A percentile compares a stretch with the other conserved stretches of the same genome.
phyloP scores from a whole-genome alignment of 495 filamentous ascomycete genomes.

The Trichodelitschia bisporula region DNA sequence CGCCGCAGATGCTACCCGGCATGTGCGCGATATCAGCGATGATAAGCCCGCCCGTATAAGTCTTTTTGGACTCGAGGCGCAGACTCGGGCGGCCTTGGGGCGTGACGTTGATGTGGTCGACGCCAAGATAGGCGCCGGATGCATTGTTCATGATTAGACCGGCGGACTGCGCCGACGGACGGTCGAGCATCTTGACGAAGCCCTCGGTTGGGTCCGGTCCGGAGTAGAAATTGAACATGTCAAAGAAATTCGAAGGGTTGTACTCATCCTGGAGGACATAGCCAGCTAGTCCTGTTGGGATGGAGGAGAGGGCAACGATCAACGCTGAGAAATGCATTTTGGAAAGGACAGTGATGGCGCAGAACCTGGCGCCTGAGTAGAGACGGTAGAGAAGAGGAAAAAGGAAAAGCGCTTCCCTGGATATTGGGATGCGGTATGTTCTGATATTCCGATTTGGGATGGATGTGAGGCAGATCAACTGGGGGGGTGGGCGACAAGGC shows the following conservation, averaged over 20 bases:
- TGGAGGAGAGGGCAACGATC: too few species aligned
- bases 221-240: slow-evolving; percentile 25
- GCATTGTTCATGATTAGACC: slow-evolving; percentile 10
- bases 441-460: too few species aligned
- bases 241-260: slow-evolving; percentile 24
- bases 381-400: too few species aligned
- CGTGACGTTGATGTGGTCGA: slow-evolving; percentile 12
- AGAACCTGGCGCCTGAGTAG: too few species aligned
- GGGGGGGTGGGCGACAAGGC: too few species aligned
- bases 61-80: slow-evolving; percentile 16
- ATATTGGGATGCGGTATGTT: too few species aligned
- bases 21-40: slow-evolving; percentile 18
- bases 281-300: too few species aligned
- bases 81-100: slow-evolving; percentile 14
- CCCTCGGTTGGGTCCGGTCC: slow-evolving; percentile 15
- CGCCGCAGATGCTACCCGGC: slow-evolving; percentile 16
- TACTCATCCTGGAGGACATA: slow-evolving; percentile 25
- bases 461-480: too few species aligned
- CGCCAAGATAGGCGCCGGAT: slow-evolving; percentile 10
- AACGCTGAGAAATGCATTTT: too few species aligned
- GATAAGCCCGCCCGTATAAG: slow-evolving; percentile 14
- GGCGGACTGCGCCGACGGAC: slow-evolving; percentile 8
- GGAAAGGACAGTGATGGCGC: too few species aligned
- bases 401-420: too few species aligned
- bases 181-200: slow-evolving; percentile 15